phyloP scores from a whole-genome alignment of 306 rosid species.

The Phaseolus lunatus region DNA sequence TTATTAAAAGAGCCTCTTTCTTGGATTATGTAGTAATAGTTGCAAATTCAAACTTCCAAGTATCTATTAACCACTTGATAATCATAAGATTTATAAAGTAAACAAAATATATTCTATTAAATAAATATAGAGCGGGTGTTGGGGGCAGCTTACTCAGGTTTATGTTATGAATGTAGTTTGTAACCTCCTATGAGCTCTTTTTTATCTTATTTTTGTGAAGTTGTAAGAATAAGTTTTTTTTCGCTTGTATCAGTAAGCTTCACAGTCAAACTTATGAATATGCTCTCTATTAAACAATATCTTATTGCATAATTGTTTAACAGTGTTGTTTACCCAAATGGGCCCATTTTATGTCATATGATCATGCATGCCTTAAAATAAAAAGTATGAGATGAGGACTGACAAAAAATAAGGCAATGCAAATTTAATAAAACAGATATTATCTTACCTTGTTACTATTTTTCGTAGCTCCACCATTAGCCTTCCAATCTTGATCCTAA shows the following conservation, averaged over 20 bases:
- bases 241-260: not conserved
- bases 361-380: conserved; percentile 16
- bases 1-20: conserved; percentile 2
- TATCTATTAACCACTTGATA: conserved; percentile 10
- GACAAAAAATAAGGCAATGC: conserved; percentile 30
- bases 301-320: not conserved
- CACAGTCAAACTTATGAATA: conserved; percentile 1
- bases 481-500: conserved; percentile 70
- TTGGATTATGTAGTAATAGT: conserved; percentile 13
- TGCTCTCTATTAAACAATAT: not conserved
- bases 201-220: not conserved
- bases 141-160: not conserved
- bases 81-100: conserved; percentile 2
- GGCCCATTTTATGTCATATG: not conserved
- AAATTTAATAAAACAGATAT: not conserved
- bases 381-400: conserved; percentile 6
- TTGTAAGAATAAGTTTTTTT: not conserved
- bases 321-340: not conserved
- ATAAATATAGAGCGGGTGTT: not conserved
- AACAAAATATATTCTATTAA: not conserved
- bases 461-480: conserved; percentile 58
- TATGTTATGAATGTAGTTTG: no score
- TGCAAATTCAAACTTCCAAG: not conserved
- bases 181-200: not conserved
- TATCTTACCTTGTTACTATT: conserved; percentile 66